Base-by-base conservation (phyloP, 495 filamentous ascomycete genomes). In the Massariosphaeria phaeospora region DNA sequence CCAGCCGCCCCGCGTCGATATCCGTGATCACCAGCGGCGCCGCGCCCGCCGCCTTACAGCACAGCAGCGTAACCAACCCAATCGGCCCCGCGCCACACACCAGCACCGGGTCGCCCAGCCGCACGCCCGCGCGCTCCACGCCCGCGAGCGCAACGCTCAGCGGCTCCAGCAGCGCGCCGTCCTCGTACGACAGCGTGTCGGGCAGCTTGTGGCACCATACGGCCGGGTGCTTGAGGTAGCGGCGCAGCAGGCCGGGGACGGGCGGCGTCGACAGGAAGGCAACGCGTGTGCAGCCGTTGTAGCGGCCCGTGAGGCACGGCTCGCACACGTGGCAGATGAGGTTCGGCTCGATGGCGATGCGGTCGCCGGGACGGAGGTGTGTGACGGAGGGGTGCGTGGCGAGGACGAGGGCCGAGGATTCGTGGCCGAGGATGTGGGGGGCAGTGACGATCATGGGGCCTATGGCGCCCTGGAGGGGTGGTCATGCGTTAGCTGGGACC, bases 41-140 rank as follows among this genome's bases (percentile, higher is more conserved):
- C 9, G 89, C 89, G 12, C 90, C 90, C 2, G 89, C 89, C 18
- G 90, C 90, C 62, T 78, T 79, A 55, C 79, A 81, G 68, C 89
- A 94, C 43, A 94, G 76, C 61, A 93, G 70, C 3, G 86, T 87
- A 55, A 95, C 87, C 38, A 96, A 73, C 43, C 90, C 90, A 65
- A 96, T 96, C 10, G 90, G 89, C 1, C 90, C 90, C 36, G 90
- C 90, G 36, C 90, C 90, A 65, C 90, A 94, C 54, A 96, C 80
- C 9, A 95, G 71, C 36, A 89, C 82, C 2, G 89, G 79, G 67
- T 95, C 90, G 51, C 89, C 90, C 17, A 95, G 78, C 49, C 77
- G 79, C 44, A 96, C 76, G 34, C 80, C 77, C 42, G 86, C 83
- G 53, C 90, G 77, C 67, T 94, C 83, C 69, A 96, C 79, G 6